phyloP scores from a whole-genome alignment of 768 basidiomycete species.

The Boletus sensibilis region DNA sequence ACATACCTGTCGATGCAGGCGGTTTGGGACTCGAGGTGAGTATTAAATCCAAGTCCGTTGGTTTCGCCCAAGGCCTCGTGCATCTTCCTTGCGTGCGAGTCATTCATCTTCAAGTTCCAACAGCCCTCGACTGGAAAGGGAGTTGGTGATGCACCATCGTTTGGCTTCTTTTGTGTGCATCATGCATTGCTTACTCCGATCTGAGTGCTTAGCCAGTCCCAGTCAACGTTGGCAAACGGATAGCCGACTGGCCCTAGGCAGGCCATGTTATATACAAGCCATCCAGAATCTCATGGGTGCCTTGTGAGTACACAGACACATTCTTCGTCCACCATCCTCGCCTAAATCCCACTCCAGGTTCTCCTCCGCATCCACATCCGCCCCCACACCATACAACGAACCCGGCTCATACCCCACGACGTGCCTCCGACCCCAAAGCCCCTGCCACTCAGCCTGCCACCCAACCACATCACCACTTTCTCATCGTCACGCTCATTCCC shows the following conservation, averaged over 20 bases:
- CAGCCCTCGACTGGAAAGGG: slow-evolving; percentile 53
- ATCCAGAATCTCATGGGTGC: slow-evolving; percentile 91
- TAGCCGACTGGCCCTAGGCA: slow-evolving; percentile 81
- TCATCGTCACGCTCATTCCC: slow-evolving; percentile 28
- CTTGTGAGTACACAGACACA: too few relatives aligned
- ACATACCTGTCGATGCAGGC: slow-evolving; percentile 52
- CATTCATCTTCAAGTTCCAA: not conserved
- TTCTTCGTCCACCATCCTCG: too few relatives aligned
- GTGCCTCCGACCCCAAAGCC: not conserved
- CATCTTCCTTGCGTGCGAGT: not conserved
- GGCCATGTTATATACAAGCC: slow-evolving; percentile 81
- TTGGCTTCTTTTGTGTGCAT: slow-evolving; percentile 74
- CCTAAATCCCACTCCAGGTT: slow-evolving; percentile 44
- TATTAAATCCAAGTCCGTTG: slow-evolving; percentile 14
- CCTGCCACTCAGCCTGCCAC: not conserved
- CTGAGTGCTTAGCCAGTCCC: slow-evolving; percentile 34
- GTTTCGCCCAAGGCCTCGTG: not conserved
- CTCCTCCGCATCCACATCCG: slow-evolving; percentile 11
- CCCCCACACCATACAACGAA: not conserved
- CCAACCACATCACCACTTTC: slow-evolving; percentile 35
- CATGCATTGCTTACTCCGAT: slow-evolving; percentile 60
- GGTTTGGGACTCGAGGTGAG: slow-evolving; percentile 55
- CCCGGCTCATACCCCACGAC: not conserved
- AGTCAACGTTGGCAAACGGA: slow-evolving; percentile 52
- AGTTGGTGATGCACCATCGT: slow-evolving; percentile 67